These are phyloP conservation scores for Cenchrus purpureus DNA, from an alignment of 176 grass and related monocot species.

Conservation along the genomic window DNA sequence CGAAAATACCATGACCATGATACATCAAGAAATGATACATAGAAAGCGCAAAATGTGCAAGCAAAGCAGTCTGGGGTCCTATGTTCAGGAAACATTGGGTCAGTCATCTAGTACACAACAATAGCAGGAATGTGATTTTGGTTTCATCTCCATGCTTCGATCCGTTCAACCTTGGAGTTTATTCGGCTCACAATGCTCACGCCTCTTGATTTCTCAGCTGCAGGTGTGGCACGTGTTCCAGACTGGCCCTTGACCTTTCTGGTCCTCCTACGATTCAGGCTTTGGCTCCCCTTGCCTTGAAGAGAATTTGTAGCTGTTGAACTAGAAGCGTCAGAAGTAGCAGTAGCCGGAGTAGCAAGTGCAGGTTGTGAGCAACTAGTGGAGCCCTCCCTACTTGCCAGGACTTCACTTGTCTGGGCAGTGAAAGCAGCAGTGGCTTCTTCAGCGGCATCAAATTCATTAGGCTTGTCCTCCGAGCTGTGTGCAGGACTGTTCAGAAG, in stretches of 20 bases:
- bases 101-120: slow-evolving; percentile 55
- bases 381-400: slow-evolving; percentile 33
- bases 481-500: slow-evolving; percentile 50
- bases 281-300: slow-evolving; percentile 53
- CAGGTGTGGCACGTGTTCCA: slow-evolving; percentile 26
- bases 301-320: slow-evolving; percentile 33
- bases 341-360: slow-evolving; percentile 21
- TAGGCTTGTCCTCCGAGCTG: slow-evolving; percentile 34
- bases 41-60: slow-evolving; percentile 43
- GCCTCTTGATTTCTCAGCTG: slow-evolving; percentile 68
- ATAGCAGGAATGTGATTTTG: neutral
- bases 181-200: slow-evolving; percentile 78
- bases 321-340: slow-evolving; percentile 43
- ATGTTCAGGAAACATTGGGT: slow-evolving; percentile 51
- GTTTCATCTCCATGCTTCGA: slow-evolving; percentile 94
- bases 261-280: slow-evolving; percentile 53
- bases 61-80: slow-evolving; percentile 34
- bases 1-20: slow-evolving; percentile 32
- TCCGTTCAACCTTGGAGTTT: slow-evolving; percentile 77
- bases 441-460: slow-evolving; percentile 30
- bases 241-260: slow-evolving; percentile 71
- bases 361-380: slow-evolving; percentile 41
- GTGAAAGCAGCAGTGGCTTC: slow-evolving; percentile 18
- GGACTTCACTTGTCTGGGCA: slow-evolving; percentile 22
- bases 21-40: slow-evolving; percentile 33